Evolutionary conservation across 352 stramenopile species (phyloP), one percentile per base, ranked within the genome.

Genomic region (Phytophthora hibernalis): DNA sequence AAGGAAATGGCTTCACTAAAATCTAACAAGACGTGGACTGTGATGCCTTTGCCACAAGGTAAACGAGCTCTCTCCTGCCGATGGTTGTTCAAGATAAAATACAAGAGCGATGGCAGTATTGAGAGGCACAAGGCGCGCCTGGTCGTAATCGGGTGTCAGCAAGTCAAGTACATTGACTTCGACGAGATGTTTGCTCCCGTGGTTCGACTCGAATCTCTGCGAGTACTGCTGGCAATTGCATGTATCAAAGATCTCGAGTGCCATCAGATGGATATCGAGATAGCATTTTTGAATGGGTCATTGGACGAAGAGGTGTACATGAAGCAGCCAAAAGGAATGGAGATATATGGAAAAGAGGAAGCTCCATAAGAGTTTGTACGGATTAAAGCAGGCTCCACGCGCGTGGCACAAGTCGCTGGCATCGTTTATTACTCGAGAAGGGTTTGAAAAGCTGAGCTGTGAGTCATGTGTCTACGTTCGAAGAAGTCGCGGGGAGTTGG

Each of bases 221-320:
- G n/a, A n/a, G n/a, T n/a, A n/a, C n/a, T n/a, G n/a, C n/a, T n/a
- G n/a, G n/a, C n/a, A n/a, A n/a, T n/a, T n/a, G n/a, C n/a, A n/a
- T n/a, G n/a, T n/a, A n/a, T n/a, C n/a, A n/a, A n/a, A n/a, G n/a
- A n/a, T n/a, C n/a, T 11, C 8, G 33, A 40, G 16, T n/a, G 7
- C n/a, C 38, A 66, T 9, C 61, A 74, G 16, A 71, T 74, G 54
- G 70, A 78, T 62, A 55, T 74, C 10, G 61, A 74, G 20, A 74
- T 60, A 0, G 65, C 55, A 0, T 78, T 74, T 22, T 20, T 72
- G 2, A 55, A 78, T 28, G 55, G 65, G 3, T 33, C 16, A 2
- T 47, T 78, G 0, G 42, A 66, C 1, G 61, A 72, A 33, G 59
- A 72, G 9, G 57, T 74, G 0, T 74, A 69, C 56, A 69, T 72